phyloP scores from a whole-genome alignment of 495 filamentous ascomycete species.

The Penicillium antarcticum region DNA sequence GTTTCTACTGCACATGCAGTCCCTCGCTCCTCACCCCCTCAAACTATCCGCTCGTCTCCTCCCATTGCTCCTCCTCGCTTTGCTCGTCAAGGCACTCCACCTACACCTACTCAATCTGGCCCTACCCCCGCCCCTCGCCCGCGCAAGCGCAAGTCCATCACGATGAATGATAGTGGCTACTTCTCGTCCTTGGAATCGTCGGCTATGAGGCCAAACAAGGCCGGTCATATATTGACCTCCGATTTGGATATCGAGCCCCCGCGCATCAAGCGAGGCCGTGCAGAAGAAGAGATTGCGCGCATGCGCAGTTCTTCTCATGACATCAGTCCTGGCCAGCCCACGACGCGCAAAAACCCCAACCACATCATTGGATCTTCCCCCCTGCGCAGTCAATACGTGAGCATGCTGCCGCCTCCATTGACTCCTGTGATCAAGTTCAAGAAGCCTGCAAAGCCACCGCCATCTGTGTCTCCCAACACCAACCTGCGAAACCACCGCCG shows the following conservation, averaged over 20 bases:
- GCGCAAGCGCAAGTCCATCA: conserved; percentile 69
- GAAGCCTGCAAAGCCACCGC: conserved; percentile 74
- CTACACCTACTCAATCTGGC: conserved; percentile 56
- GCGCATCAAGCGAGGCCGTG: conserved; percentile 79
- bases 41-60: conserved; percentile 81
- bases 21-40: conserved; percentile 58
- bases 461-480: conserved; percentile 89
- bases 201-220: conserved; percentile 65
- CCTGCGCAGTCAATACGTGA: conserved; percentile 49
- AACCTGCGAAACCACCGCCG: conserved; percentile 91
- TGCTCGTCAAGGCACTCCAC: conserved; percentile 69
- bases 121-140: conserved; percentile 53
- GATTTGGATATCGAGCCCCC: conserved; percentile 70
- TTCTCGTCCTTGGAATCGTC: conserved; percentile 98
- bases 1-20: conserved; percentile 27
- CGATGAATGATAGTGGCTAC: conserved; percentile 93
- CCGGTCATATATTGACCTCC: conserved; percentile 61
- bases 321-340: conserved; percentile 68
- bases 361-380: conserved; percentile 58
- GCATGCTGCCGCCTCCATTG: conserved; percentile 71
- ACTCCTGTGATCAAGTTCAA: conserved; percentile 87
- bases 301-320: conserved; percentile 91
- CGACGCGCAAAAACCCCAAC: conserved; percentile 39
- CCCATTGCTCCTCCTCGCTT: conserved; percentile 66
- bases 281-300: conserved; percentile 93